Base-by-base conservation (phyloP, 768 basidiomycete genomes). In the Pleurotus citrinopileatus region DNA sequence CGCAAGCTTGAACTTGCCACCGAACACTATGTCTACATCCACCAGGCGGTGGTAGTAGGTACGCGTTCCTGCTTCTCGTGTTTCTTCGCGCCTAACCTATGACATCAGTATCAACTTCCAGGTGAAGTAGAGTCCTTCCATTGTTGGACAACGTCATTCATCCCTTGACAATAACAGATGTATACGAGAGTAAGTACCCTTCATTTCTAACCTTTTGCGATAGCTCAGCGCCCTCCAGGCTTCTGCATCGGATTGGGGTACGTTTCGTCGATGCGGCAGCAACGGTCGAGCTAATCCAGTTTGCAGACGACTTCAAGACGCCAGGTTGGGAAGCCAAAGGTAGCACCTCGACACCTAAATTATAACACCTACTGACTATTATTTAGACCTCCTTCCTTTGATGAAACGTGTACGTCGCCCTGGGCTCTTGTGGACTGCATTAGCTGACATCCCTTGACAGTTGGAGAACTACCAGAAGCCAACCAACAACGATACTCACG, bases 401-500 rank as follows among this genome's bases (percentile, higher is more conserved):
- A 89, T 88, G 86, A 87, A 87, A 69, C 73, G 85, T 47, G 82
- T 80, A 55, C 15, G 70, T 52, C 32, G 52, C 38, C 23, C 36
- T 29, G 10, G n/a, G n/a, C n/a, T n/a, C n/a, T n/a, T n/a, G 42
- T 17, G 29, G 46, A 13, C 20, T 43, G 19, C n/a, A 27, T 22
- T 37, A 17, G 34, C 20, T 13, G n/a, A 42, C 17, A 26, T 6
- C 13, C 2, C 47, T n/a, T 52, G 42, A 9, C 59, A 84, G 79
- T 71, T 87, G 53, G 86, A 88, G 76, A 86, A 87, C 71, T 87
- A 89, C 65, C 86, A 87, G 75, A 86, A 86, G 69, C 84, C 86
- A 1, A 67, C 65, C 22, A 85, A 85, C 71, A 86, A 82, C 65
- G 71, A 83, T 55, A 81, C 78, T 2, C 85, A 87, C 65, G 86